Evolutionary conservation across 805 yeast genomes (phyloP).

Genomic region (Starmera caribaea): DNA sequence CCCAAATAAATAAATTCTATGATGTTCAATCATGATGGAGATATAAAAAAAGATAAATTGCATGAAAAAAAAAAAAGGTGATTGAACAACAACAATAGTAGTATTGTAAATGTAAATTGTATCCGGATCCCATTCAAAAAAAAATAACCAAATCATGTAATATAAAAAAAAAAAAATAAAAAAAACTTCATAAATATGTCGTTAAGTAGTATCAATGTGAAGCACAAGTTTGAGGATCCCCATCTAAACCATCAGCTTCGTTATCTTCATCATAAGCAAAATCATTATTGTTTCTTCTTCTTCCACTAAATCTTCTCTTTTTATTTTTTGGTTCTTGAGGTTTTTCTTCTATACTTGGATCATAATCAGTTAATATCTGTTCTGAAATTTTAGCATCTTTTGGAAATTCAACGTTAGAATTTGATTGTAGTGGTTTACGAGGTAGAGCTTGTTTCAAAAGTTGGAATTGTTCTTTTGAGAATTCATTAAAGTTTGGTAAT

Average conservation of each 20-base stretch:
- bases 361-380: constrained; percentile 54
- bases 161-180: no score
- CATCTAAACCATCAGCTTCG: not conserved
- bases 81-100: no score
- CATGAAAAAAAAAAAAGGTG: no score
- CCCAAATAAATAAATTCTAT: no score
- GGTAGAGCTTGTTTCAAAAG: constrained; percentile 71
- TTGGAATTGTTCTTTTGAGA: constrained; percentile 60
- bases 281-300: constrained; percentile 2
- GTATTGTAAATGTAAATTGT: no score
- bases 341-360: constrained; percentile 26
- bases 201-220: constrained; percentile 4
- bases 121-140: no score
- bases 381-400: constrained; percentile 68
- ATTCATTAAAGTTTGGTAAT: constrained; percentile 53
- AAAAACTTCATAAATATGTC: no score
- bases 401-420: constrained; percentile 36
- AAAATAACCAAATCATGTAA: no score
- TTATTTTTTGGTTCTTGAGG: not conserved
- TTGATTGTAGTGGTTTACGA: constrained; percentile 41
- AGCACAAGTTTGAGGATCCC: constrained; percentile 3
- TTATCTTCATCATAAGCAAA: not conserved
- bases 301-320: not conserved
- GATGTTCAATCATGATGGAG: no score
- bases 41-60: no score